Percentiles rank a stretch among this genome's conserved stretches.
Evolutionary conservation across 768 basidiomycete genomes (phyloP).

Genomic region (Pluteus cervinus): DNA sequence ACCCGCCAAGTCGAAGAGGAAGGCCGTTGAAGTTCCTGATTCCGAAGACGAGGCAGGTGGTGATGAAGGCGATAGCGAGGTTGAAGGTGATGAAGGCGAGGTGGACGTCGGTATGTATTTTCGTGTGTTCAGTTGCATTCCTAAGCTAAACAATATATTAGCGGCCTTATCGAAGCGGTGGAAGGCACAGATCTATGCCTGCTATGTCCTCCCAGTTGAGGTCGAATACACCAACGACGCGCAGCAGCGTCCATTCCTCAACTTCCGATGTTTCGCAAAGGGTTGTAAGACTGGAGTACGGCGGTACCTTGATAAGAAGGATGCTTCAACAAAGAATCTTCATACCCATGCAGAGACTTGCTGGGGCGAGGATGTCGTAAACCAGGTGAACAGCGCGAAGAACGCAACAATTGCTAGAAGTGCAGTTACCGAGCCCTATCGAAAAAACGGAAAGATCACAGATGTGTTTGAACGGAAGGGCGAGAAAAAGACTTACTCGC

Average conservation of each 20-base stretch:
- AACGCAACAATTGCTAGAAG: constrained; percentile 1
- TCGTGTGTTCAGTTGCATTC: too few species aligned
- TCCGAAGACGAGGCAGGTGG: too few species aligned
- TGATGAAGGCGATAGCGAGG: too few species aligned
- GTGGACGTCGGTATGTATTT: too few species aligned
- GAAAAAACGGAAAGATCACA: constrained; percentile 3
- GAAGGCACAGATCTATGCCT: too few species aligned
- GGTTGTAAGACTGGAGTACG: constrained; percentile 7
- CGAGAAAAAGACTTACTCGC: constrained; percentile 8
- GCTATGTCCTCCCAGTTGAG: not conserved
- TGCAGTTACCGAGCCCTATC: not conserved
- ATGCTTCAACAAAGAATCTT: constrained; percentile 7
- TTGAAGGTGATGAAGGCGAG: too few species aligned
- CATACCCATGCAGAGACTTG: constrained; percentile 4
- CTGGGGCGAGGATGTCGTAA: constrained; percentile 2
- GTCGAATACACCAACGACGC: not conserved
- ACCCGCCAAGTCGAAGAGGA: too few species aligned
- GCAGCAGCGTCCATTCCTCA: not conserved
- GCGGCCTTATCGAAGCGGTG: too few species aligned
- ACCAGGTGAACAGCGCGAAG: constrained; percentile 1
- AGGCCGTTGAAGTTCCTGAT: too few species aligned
- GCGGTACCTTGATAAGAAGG: constrained; percentile 10
- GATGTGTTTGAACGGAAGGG: constrained; percentile 3
- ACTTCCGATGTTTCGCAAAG: constrained; percentile 2
- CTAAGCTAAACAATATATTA: too few species aligned